A percentile compares a stretch with the other conserved stretches of the same genome.
phyloP scores from a whole-genome alignment of 2,329 filamentous ascomycete genomes.

The Thermoascus crustaceus region DNA sequence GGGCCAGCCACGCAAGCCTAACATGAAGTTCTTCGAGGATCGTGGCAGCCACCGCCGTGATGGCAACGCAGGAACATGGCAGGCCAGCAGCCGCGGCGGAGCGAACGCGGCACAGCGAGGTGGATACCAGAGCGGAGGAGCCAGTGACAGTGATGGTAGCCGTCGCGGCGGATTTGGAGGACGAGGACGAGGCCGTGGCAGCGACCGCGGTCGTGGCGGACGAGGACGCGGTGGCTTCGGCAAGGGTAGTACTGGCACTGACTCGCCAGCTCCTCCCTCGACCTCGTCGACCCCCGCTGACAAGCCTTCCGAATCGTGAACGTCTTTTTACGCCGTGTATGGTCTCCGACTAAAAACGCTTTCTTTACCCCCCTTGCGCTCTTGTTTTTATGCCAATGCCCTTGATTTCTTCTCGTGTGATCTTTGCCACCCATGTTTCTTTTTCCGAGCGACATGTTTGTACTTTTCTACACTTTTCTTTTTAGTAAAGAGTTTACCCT shows the following conservation, averaged over 20 bases:
- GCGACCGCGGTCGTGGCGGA: constrained; percentile 48
- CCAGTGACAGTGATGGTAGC: constrained; percentile 67
- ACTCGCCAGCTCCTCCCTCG: constrained; percentile 21
- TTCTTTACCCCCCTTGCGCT: constrained; percentile 10
- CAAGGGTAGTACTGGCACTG: constrained; percentile 43
- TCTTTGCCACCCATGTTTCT: constrained; percentile 9
- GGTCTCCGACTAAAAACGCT: constrained; percentile 4
- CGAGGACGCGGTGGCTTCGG: constrained; percentile 54
- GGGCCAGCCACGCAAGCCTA: constrained; percentile 68
- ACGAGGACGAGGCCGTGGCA: constrained; percentile 47
- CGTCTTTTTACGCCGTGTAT: constrained; percentile 7
- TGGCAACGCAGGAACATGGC: constrained; percentile 50
- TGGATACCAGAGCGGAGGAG: constrained; percentile 78
- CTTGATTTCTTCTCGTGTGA: too few species aligned
- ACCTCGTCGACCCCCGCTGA: constrained; percentile 23
- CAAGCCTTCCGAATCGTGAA: constrained; percentile 29
- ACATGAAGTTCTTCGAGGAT: constrained; percentile 75
- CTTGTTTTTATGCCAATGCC: constrained; percentile 9
- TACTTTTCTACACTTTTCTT: constrained; percentile 11
- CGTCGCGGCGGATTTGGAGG: constrained; percentile 53
- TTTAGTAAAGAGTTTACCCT: too few species aligned
- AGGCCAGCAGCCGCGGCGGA: constrained; percentile 51
- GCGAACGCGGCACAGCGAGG: constrained; percentile 56
- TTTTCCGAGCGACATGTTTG: constrained; percentile 6
- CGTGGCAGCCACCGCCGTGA: constrained; percentile 45